These are phyloP conservation scores for Raffaelea deltoideospora DNA, from an alignment of 2,329 filamentous ascomycete species.

Conservation along the genomic window DNA sequence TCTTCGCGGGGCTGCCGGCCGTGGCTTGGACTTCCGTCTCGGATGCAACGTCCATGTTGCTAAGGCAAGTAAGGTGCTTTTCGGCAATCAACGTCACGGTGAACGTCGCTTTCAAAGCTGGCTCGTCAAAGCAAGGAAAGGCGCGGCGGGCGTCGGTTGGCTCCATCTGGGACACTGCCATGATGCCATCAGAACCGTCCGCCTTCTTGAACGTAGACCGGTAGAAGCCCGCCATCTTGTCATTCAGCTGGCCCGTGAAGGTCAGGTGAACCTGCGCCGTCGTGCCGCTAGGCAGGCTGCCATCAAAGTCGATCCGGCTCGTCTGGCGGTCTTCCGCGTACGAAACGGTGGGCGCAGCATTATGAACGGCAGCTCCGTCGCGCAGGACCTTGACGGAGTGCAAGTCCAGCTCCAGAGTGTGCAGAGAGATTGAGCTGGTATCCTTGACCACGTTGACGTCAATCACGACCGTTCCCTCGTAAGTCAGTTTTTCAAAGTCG, in stretches of 20 bases:
- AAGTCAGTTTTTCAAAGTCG: constrained; percentile 75
- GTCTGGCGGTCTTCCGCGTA: constrained; percentile 71
- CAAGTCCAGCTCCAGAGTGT: constrained; percentile 77
- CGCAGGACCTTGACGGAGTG: constrained; percentile 54
- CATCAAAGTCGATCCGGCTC: constrained; percentile 64
- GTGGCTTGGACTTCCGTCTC: constrained; percentile 58
- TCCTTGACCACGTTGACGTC: constrained; percentile 79
- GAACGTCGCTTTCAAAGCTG: constrained; percentile 82
- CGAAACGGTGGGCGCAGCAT: constrained; percentile 46
- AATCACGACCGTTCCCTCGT: constrained; percentile 70
- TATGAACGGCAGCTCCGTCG: constrained; percentile 38
- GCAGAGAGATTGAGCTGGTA: constrained; percentile 71
- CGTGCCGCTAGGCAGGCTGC: constrained; percentile 55
- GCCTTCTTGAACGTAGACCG: constrained; percentile 78
- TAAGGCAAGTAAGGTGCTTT: constrained; percentile 78
- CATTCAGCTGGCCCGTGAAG: constrained; percentile 67
- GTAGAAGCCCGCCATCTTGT: constrained; percentile 84
- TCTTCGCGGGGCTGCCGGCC: constrained; percentile 49
- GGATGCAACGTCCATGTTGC: constrained; percentile 88
- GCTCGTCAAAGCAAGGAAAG: constrained; percentile 95
- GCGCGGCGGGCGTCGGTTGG: constrained; percentile 83
- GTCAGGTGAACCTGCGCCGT: constrained; percentile 66
- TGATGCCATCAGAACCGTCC: constrained; percentile 63
- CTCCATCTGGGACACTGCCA: constrained; percentile 93
- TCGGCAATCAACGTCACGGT: constrained; percentile 84